phyloP scores from a whole-genome alignment of 1,284 basidiomycete genomes.

The Apiotrichum gracile region DNA sequence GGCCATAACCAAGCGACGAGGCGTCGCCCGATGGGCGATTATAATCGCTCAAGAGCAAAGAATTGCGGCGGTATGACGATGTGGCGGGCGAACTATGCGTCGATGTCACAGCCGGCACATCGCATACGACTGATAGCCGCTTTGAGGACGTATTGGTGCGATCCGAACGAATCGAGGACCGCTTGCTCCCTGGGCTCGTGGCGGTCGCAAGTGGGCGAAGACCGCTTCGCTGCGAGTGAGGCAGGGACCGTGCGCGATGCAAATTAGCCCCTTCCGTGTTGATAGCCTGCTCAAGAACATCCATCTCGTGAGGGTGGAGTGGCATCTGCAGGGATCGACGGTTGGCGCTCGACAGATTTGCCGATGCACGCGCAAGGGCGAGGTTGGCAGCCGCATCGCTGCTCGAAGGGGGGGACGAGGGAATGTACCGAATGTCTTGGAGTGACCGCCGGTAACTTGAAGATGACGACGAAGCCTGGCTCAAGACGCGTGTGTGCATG shows the following conservation, averaged over 20 bases:
- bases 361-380: slow-evolving; percentile 11
- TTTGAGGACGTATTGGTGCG: neutral
- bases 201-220: neutral
- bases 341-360: slow-evolving; percentile 15
- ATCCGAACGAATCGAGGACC: slow-evolving; percentile 5
- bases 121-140: neutral
- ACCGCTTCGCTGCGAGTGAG: slow-evolving; percentile 4
- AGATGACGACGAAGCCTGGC: neutral
- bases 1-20: neutral
- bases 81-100: neutral
- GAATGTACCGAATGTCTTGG: slow-evolving; percentile 17
- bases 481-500: neutral
- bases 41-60: slow-evolving; percentile 2
- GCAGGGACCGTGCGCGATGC: slow-evolving; percentile 8
- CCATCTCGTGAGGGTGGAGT: neutral
- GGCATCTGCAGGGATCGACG: slow-evolving; percentile 12
- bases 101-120: neutral
- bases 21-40: neutral
- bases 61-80: slow-evolving; percentile 3
- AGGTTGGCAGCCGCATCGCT: slow-evolving; percentile 10
- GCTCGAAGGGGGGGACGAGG: slow-evolving; percentile 6
- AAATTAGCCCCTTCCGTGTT: slow-evolving; percentile 5
- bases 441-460: slow-evolving; percentile 10
- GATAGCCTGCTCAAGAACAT: slow-evolving; percentile 1
- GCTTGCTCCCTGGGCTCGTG: slow-evolving; percentile 1